Evolutionary conservation across 305 asterid genomes (phyloP).

Genomic region (Rubia balearica): DNA sequence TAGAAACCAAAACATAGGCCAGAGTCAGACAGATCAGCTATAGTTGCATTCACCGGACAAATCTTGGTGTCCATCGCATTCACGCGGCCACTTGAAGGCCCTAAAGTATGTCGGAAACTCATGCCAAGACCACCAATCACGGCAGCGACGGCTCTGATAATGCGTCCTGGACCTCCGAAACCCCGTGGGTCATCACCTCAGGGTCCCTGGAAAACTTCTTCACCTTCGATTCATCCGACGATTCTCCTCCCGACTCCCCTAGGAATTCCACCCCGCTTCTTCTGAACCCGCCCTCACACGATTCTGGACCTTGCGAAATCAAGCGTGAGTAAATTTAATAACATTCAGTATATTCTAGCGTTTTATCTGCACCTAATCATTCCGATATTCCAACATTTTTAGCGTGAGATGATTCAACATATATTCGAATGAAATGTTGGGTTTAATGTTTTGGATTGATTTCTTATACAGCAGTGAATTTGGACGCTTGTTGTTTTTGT

Average conservation of each 20-base stretch:
- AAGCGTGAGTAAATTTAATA: slow-evolving; percentile 35
- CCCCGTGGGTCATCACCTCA: slow-evolving; percentile 53
- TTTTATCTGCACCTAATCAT: too few relatives aligned
- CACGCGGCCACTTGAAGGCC: background rate
- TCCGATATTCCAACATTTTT: background rate
- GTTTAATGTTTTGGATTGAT: background rate
- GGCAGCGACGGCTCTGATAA: background rate
- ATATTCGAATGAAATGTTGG: background rate
- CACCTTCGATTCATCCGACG: slow-evolving; percentile 57
- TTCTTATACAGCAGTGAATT: background rate
- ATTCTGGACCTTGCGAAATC: slow-evolving; percentile 68
- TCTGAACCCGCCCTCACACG: slow-evolving; percentile 39
- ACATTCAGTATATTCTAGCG: background rate
- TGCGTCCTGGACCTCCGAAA: slow-evolving; percentile 32
- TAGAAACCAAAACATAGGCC: background rate
- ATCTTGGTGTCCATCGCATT: background rate
- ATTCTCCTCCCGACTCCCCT: slow-evolving; percentile 29
- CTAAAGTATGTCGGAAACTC: background rate
- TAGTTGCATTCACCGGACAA: background rate
- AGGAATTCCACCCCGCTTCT: slow-evolving; percentile 35
- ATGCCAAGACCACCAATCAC: background rate
- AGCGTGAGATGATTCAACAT: background rate
- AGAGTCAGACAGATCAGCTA: background rate
- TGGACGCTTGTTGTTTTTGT: background rate
- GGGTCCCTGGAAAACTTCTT: slow-evolving; percentile 49